Evolutionary conservation across 169 alveolate species (phyloP).

Genomic region (Perkinsus chesapeaki): DNA sequence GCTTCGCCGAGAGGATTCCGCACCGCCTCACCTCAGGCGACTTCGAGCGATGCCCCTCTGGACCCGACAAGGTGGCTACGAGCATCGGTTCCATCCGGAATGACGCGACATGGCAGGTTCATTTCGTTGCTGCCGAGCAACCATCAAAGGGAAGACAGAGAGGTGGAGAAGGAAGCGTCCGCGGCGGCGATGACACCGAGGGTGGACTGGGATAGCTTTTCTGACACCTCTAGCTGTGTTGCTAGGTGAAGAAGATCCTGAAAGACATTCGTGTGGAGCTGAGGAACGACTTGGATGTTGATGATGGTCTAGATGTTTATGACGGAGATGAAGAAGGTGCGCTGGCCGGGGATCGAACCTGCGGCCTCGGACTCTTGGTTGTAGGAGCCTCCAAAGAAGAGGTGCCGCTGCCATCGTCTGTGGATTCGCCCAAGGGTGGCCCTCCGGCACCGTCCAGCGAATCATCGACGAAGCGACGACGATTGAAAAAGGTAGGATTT

Average conservation of each 20-base stretch:
- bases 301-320: neutral
- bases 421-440: neutral
- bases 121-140: neutral
- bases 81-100: too few relatives aligned
- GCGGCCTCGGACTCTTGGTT: neutral
- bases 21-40: too few relatives aligned
- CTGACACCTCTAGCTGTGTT: neutral
- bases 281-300: neutral
- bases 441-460: too few relatives aligned
- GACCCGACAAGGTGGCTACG: too few relatives aligned
- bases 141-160: neutral
- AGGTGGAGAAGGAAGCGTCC: neutral
- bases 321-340: neutral
- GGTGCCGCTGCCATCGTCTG: too few relatives aligned
- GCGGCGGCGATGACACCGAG: neutral
- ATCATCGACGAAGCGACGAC: too few relatives aligned
- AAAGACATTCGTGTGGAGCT: neutral
- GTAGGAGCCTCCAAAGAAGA: neutral
- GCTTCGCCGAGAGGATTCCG: too few relatives aligned
- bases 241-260: neutral
- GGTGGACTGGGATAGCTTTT: neutral
- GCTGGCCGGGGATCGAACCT: neutral
- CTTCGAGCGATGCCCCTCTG: too few relatives aligned
- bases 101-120: too few relatives aligned
- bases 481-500: too few relatives aligned